phyloP scores from a whole-genome alignment of 306 rosid genomes.

The Echinosophora koreensis region DNA sequence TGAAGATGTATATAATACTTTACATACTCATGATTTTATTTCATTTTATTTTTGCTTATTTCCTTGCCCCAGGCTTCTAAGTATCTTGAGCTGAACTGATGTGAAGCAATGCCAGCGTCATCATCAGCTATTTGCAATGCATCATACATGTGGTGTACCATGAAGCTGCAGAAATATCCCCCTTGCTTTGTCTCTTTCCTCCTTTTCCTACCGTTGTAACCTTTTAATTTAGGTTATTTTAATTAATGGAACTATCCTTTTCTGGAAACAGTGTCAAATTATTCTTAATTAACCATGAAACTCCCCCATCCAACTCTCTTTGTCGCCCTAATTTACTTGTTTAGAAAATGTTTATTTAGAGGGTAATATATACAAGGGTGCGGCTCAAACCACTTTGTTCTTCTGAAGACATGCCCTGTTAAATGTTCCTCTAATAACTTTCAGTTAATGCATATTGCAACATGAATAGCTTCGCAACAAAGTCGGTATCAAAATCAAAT shows the following conservation, averaged over 20 bases:
- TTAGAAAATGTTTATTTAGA: not conserved
- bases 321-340: not conserved
- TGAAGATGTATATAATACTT: not conserved
- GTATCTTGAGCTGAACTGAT: constrained; percentile 47
- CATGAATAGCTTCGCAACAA: too few species aligned
- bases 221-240: not conserved
- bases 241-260: constrained; percentile 2
- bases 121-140: not conserved
- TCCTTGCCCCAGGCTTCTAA: constrained; percentile 44
- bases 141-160: not conserved
- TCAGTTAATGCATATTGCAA: not conserved
- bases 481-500: too few species aligned
- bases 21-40: not conserved
- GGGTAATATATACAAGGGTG: not conserved
- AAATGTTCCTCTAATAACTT: not conserved
- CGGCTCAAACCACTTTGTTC: not conserved
- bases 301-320: not conserved
- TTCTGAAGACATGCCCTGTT: not conserved
- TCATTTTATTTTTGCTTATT: not conserved
- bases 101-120: constrained; percentile 8
- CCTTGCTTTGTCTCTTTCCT: not conserved
- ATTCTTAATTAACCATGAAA: not conserved
- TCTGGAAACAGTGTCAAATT: not conserved
- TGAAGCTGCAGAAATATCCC: constrained; percentile 6
- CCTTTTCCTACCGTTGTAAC: not conserved